Evolutionary conservation across 495 filamentous ascomycete genomes (phyloP).

Genomic region (Staphylotrichum tortipilum): DNA sequence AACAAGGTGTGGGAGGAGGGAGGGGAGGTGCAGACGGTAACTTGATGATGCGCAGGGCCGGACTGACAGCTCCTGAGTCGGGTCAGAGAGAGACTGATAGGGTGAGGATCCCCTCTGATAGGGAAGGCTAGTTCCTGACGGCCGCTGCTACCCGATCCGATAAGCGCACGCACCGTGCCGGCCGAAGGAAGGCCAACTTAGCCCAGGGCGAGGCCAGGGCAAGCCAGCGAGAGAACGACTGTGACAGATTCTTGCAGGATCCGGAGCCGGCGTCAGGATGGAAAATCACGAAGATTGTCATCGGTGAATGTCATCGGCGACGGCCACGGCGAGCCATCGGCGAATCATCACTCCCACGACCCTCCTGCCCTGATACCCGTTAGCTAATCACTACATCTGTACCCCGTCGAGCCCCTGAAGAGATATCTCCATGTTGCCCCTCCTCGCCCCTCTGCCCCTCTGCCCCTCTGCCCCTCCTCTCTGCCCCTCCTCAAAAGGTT

Average conservation of each 20-base stretch:
- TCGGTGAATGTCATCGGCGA: too few relatives aligned
- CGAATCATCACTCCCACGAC: not conserved
- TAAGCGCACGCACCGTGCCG: slow-evolving; percentile 8
- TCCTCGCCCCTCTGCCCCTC: too few relatives aligned
- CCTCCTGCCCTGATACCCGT: not conserved
- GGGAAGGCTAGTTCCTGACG: not conserved
- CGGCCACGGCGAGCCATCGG: not conserved
- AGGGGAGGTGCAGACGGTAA: too few relatives aligned
- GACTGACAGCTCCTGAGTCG: too few relatives aligned
- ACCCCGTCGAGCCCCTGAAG: not conserved
- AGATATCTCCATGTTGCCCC: not conserved
- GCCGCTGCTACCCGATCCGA: slow-evolving; percentile 3
- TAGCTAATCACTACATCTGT: not conserved
- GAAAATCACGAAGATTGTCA: too few relatives aligned
- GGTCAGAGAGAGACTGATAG: too few relatives aligned
- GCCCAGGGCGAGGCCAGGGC: too few relatives aligned
- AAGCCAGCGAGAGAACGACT: too few relatives aligned
- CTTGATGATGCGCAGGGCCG: too few relatives aligned
- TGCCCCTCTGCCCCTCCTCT: too few relatives aligned
- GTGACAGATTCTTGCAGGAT: too few relatives aligned
- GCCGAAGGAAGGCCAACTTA: not conserved
- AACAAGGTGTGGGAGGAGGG: not conserved
- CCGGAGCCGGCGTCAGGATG: not conserved
- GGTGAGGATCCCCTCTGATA: not conserved
- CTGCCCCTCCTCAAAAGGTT: not conserved